Conservation (phyloP, 345 rosid genomes). For the Punica granatum region DNA sequence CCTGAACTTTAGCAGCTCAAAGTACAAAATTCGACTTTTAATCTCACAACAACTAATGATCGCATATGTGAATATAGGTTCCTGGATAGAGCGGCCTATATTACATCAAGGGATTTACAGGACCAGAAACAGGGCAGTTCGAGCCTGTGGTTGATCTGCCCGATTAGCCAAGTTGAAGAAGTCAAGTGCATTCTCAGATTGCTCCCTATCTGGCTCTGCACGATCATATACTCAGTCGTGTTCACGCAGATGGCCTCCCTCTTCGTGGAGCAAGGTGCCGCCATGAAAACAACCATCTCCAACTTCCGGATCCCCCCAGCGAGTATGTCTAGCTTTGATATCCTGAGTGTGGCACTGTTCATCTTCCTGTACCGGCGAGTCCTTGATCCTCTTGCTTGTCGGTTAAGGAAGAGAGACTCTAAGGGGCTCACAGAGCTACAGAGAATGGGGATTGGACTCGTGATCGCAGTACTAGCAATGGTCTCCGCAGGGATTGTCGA, state of each 20-base stretch:
- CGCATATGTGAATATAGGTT: constrained; percentile 38
- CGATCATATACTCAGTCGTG: constrained; percentile 88
- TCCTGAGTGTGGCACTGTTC: constrained; percentile 79
- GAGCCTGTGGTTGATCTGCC: constrained; percentile 74
- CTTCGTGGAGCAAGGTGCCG: constrained; percentile 98
- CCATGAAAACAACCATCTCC: constrained; percentile 74
- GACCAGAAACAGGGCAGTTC: constrained; percentile 47
- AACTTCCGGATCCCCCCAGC: constrained; percentile 82
- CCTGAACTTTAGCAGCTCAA: no score
- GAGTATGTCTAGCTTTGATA: constrained; percentile 98
- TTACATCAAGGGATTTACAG: constrained; percentile 53
- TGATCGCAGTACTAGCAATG: constrained; percentile 90
- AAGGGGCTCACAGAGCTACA: constrained; percentile 84
- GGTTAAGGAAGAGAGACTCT: constrained; percentile 38
- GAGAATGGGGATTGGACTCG: constrained; percentile 94
- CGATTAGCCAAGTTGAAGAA: constrained; percentile 94
- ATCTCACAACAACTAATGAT: not conserved
- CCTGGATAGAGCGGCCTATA: constrained; percentile 84
- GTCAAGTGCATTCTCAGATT: constrained; percentile 92
- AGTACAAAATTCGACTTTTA: no score
- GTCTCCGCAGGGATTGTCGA: constrained; percentile 82
- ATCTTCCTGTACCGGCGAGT: constrained; percentile 78
- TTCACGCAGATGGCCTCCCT: constrained; percentile 99
- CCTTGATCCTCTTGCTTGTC: constrained; percentile 59
- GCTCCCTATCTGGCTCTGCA: constrained; percentile 96